Evolutionary conservation across 805 yeast species (phyloP), one percentile per base, ranked within the genome.

Genomic region (Sugiyamaella americana): DNA sequence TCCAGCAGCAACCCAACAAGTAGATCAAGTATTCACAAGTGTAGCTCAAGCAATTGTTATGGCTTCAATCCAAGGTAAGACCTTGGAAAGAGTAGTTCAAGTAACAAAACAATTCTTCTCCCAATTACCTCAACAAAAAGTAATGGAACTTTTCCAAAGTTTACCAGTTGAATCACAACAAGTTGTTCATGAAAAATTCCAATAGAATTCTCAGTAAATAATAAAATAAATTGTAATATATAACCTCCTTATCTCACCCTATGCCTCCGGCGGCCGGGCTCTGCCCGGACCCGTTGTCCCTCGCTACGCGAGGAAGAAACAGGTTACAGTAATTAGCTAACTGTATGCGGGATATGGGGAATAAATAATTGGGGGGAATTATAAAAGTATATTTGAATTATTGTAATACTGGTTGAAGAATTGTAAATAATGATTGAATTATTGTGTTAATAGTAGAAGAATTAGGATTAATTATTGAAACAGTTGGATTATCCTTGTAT

Each of bases 21-120:
- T 79, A 4, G 80, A 83, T 13, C 72, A 75, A 51, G 77, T 82
- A 8, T 76, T 87, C 36, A 86, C 82, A 45, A 69, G 76, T 38
- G 82, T 88, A 5, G 71, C 87, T 23, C 85, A 82, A 64, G 94
- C 95, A 1, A 66, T 89, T 44, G 69, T 75, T n/a, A 78, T 78
- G 58, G 77, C 75, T 21, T 70, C 89, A 1, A 71, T 89, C 40
- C 67, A 70, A 17, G 96, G 94, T 5, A 75, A 77, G 51, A 75
- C 81, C n/a, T 91, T 89, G 1, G 79, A 78, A 48, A 73, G 73
- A 24, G 78, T 78, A 5, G 84, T 82, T 3, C 66, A 64, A 2
- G 73, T 87, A 1, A 74, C 84, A 0, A 86, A 84, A 65, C 72
- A 73, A 49, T 68, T 87, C 37, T 66, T 89, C 46, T 72, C 79